Percentiles rank a stretch among this genome's conserved stretches.
Evolutionary conservation across 306 rosid genomes (phyloP).

Genomic region (Rosa rugosa): DNA sequence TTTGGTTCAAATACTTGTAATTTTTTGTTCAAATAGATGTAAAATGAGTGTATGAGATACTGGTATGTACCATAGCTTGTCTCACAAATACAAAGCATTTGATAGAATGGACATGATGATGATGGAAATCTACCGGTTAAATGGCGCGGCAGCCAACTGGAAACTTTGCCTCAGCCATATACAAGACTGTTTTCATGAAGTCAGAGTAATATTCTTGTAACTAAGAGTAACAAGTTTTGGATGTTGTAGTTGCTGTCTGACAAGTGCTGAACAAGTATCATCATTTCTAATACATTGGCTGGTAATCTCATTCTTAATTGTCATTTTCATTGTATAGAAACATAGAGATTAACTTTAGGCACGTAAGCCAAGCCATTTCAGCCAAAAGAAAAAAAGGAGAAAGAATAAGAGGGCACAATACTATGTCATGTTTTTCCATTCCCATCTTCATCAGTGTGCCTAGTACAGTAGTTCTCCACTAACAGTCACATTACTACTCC

Average conservation of each 20-base stretch:
- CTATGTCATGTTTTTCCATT: neutral
- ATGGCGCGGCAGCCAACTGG: neutral
- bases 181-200: neutral
- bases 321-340: neutral
- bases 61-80: no score
- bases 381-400: neutral
- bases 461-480: neutral
- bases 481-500: neutral
- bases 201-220: neutral
- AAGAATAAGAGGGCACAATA: neutral
- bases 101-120: neutral
- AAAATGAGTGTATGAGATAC: no score
- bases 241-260: neutral
- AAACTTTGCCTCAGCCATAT: neutral
- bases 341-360: neutral
- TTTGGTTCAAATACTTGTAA: no score
- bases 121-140: neutral
- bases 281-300: neutral
- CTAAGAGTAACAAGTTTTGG: neutral
- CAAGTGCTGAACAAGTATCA: neutral
- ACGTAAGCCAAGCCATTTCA: neutral
- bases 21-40: no score
- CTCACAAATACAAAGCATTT: neutral
- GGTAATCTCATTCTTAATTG: neutral
- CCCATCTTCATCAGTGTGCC: neutral